Evolutionary conservation across 2,329 filamentous ascomycete genomes (phyloP).

Genomic region (Coniella vitis): DNA sequence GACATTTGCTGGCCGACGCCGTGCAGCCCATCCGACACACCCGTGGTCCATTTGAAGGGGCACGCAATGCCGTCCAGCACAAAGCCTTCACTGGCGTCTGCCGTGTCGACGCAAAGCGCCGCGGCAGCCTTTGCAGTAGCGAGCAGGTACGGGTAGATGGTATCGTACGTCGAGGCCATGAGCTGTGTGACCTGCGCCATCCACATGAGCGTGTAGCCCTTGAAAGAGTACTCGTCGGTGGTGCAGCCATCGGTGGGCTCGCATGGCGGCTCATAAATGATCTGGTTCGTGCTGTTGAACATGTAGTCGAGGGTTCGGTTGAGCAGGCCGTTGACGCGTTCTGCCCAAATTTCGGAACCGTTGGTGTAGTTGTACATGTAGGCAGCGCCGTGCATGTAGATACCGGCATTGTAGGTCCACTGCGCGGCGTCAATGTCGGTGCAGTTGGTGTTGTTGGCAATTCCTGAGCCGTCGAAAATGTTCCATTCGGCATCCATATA

Average conservation of each 20-base stretch:
- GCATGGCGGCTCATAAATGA: slow-evolving; percentile 62
- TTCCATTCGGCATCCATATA: slow-evolving; percentile 50
- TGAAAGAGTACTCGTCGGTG: slow-evolving; percentile 66
- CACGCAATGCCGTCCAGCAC: slow-evolving; percentile 47
- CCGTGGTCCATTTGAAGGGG: slow-evolving; percentile 54
- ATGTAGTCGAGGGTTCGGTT: slow-evolving; percentile 47
- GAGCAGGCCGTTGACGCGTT: slow-evolving; percentile 47
- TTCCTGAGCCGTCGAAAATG: slow-evolving; percentile 54
- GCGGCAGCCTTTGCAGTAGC: slow-evolving; percentile 53
- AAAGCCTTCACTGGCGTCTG: slow-evolving; percentile 53
- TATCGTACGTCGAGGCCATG: slow-evolving; percentile 48
- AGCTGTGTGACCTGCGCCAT: slow-evolving; percentile 53
- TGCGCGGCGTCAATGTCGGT: slow-evolving; percentile 51
- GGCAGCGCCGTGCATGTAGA: slow-evolving; percentile 56
- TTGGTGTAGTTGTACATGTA: slow-evolving; percentile 62
- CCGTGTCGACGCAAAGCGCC: slow-evolving; percentile 54
- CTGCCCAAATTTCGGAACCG: slow-evolving; percentile 45
- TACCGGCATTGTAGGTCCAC: slow-evolving; percentile 60
- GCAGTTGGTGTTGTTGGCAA: slow-evolving; percentile 47
- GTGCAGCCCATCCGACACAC: slow-evolving; percentile 44
- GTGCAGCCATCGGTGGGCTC: slow-evolving; percentile 54
- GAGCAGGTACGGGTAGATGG: slow-evolving; percentile 50
- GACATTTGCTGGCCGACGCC: slow-evolving; percentile 55
- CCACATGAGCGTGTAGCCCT: slow-evolving; percentile 62
- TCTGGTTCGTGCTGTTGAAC: slow-evolving; percentile 41